These are phyloP conservation scores for Forsythia viridissima DNA, from an alignment of 257 asterid genomes.

Conservation along the genomic window DNA sequence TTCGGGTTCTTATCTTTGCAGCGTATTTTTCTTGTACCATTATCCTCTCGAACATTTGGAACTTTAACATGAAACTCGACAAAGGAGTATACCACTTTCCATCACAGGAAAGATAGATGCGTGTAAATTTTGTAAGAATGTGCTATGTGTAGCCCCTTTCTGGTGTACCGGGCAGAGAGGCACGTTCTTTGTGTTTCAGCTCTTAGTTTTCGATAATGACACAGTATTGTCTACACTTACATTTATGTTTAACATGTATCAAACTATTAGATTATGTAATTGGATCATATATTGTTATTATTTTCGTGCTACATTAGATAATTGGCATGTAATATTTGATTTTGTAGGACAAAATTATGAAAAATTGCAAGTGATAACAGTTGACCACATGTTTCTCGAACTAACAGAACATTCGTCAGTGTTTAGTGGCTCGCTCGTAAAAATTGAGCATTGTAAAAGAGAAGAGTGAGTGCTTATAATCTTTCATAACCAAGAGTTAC, in stretches of 20 bases:
- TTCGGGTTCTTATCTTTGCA: conserved; percentile 13
- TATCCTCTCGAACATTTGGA: background rate
- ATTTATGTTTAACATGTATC: background rate
- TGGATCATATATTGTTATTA: background rate
- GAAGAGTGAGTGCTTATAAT: no score
- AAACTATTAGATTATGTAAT: background rate
- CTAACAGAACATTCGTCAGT: no score
- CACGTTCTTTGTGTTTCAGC: background rate
- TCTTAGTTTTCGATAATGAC: background rate
- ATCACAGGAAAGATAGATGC: background rate
- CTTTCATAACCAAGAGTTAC: no score
- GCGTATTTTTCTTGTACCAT: background rate
- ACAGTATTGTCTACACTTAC: background rate
- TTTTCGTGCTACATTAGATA: background rate
- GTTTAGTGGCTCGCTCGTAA: no score
- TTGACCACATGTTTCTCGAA: no score
- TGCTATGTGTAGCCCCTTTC: background rate
- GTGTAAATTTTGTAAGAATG: background rate
- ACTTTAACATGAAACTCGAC: background rate
- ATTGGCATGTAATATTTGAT: background rate
- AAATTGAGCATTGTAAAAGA: no score
- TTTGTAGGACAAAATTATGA: no score
- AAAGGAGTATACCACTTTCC: background rate
- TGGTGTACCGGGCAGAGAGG: background rate
- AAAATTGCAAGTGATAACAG: no score